Evolutionary conservation across 495 filamentous ascomycete genomes (phyloP).

Genomic region (Lindgomyces ingoldianus): DNA sequence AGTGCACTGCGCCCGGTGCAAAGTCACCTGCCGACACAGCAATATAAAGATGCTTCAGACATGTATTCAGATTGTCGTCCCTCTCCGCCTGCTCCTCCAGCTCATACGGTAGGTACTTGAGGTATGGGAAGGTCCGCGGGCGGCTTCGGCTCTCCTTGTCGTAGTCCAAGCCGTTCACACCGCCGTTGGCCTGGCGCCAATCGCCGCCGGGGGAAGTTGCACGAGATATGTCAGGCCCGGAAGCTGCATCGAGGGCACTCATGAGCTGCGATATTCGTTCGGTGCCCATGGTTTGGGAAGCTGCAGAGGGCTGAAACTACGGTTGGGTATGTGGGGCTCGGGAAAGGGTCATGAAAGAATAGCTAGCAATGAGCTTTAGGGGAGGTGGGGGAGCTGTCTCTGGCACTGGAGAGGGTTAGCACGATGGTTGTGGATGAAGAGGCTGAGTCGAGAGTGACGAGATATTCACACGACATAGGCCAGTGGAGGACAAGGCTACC

Average conservation of each 20-base stretch:
- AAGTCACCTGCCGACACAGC: constrained; percentile 91
- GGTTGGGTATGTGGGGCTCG: not conserved
- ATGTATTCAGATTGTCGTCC: constrained; percentile 74
- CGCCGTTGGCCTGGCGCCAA: constrained; percentile 55
- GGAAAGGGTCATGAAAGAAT: constrained; percentile 16
- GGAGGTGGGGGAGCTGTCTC: not conserved
- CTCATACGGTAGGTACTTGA: constrained; percentile 80
- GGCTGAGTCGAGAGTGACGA: constrained; percentile 12
- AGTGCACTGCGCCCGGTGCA: constrained; percentile 87
- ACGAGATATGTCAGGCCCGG: constrained; percentile 56
- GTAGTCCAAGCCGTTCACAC: constrained; percentile 49
- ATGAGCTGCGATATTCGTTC: constrained; percentile 43
- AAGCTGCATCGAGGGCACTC: constrained; percentile 31
- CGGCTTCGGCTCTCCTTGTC: constrained; percentile 65
- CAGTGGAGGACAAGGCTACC: constrained; percentile 6
- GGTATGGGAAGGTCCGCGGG: constrained; percentile 90
- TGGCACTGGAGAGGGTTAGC: constrained; percentile 21
- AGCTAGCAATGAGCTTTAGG: constrained; percentile 7
- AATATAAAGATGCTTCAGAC: constrained; percentile 89
- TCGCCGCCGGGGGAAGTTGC: constrained; percentile 69
- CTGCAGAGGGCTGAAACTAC: not conserved
- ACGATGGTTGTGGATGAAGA: constrained; percentile 11
- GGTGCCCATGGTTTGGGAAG: constrained; percentile 38
- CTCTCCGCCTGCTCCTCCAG: constrained; percentile 75
- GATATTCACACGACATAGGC: constrained; percentile 25